Conservation (phyloP, 2,329 filamentous ascomycete species). For the Tolypocladium ovalisporum region DNA sequence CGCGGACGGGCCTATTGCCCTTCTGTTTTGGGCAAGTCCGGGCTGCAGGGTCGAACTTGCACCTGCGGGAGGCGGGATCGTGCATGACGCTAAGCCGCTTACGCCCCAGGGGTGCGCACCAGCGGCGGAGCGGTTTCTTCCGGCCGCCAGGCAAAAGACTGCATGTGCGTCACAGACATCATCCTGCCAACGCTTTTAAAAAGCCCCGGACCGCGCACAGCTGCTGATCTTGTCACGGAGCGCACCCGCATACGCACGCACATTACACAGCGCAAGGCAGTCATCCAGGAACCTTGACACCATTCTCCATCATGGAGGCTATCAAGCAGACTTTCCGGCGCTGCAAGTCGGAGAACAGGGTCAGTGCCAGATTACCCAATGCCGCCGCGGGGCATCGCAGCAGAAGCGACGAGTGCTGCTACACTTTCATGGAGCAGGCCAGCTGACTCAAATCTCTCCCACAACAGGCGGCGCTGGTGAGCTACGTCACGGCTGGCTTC, state of each 20-base stretch:
- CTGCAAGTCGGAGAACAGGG: slow-evolving; percentile 48
- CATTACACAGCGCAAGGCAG: not conserved
- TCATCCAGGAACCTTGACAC: not conserved
- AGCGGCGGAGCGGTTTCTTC: not conserved
- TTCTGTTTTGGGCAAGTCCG: slow-evolving; percentile 19
- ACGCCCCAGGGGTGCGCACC: not conserved
- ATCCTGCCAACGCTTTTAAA: not conserved
- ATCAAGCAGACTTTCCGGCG: slow-evolving; percentile 48
- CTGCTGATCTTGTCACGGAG: not conserved
- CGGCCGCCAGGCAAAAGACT: not conserved
- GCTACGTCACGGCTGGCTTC: slow-evolving; percentile 92
- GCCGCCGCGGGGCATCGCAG: slow-evolving; percentile 1
- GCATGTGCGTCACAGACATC: not conserved
- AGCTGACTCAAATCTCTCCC: not conserved
- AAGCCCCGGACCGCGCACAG: not conserved
- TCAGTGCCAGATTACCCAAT: slow-evolving; percentile 28
- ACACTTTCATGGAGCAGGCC: not conserved
- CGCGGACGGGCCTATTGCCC: not conserved
- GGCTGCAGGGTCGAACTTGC: not conserved
- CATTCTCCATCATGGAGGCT: slow-evolving; percentile 35
- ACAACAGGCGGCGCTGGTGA: slow-evolving; percentile 69
- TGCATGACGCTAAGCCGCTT: not conserved
- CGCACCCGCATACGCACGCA: not conserved
- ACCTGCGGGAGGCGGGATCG: not conserved
- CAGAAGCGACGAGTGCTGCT: not conserved